phyloP scores from a whole-genome alignment of 352 stramenopile genomes.

The Globisporangium viniferum region DNA sequence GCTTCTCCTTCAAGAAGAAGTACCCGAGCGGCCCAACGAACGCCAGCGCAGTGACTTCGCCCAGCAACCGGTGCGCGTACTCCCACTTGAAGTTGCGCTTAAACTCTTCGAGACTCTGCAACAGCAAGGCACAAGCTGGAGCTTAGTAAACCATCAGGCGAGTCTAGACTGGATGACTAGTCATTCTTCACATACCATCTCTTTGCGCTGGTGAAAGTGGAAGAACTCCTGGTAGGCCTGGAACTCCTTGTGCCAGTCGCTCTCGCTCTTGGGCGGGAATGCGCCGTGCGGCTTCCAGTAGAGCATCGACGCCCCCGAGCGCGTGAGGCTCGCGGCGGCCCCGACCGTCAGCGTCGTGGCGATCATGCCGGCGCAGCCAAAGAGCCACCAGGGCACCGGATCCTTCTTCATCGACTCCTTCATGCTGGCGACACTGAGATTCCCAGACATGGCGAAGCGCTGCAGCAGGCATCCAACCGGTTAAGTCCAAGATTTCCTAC shows the following conservation, averaged over 20 bases:
- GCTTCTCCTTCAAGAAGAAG: slow-evolving; percentile 80
- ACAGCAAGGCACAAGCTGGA: too few relatives aligned
- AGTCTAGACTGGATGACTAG: background rate
- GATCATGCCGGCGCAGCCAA: slow-evolving; percentile 88
- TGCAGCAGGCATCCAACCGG: background rate
- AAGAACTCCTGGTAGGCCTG: slow-evolving; percentile 94
- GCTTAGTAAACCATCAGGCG: too few relatives aligned
- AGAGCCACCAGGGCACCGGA: slow-evolving; percentile 90
- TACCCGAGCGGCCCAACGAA: slow-evolving; percentile 90
- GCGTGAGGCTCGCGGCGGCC: slow-evolving; percentile 93
- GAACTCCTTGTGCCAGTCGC: slow-evolving; percentile 94
- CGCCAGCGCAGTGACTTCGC: slow-evolving; percentile 86
- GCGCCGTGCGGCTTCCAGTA: slow-evolving; percentile 92
- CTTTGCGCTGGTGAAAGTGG: slow-evolving; percentile 90
- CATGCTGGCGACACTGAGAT: slow-evolving; percentile 9
- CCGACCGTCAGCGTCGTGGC: slow-evolving; percentile 96
- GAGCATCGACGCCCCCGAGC: slow-evolving; percentile 92
- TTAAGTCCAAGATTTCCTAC: background rate
- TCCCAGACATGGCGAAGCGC: slow-evolving; percentile 16
- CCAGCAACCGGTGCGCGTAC: slow-evolving; percentile 91
- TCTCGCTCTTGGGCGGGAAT: slow-evolving; percentile 74
- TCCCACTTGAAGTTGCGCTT: slow-evolving; percentile 94
- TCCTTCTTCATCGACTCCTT: slow-evolving; percentile 35
- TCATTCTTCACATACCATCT: slow-evolving; percentile 35
- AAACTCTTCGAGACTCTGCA: slow-evolving; percentile 93